Evolutionary conservation across 1,284 basidiomycete genomes (phyloP), one percentile per base, ranked within the genome.

Genomic region (Phellopilus nigrolimitatus): DNA sequence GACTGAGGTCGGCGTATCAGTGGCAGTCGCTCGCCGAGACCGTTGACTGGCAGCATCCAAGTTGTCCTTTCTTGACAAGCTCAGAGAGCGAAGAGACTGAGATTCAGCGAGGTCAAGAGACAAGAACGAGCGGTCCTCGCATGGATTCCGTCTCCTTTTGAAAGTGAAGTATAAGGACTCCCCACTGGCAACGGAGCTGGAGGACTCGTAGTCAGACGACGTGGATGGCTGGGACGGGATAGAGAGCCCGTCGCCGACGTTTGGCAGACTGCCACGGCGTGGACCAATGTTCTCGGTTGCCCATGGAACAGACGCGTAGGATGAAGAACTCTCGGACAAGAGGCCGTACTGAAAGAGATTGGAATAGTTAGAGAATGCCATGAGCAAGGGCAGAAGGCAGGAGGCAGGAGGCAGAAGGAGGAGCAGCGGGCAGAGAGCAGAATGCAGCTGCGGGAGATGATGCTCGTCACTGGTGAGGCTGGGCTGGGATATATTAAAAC

Each of bases 291-390:
- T 64, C 47, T 64, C 63, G 27, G 64, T 61, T 4, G 66, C 48
- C 53, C 53, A 51, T 22, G 54, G 66, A n/a, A 65, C 60, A 19
- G 64, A 53, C 19, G 65, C 60, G 27, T 64, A 66, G 22, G 69
- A 59, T 12, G 64, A 62, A 2, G 64, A 61, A 42, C 24, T 58
- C 45, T 63, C 69, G 27, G 71, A 73, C 53, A 77, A 65, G 17
- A 82, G 70, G 47, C 79, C 79, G n/a, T 76, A 76, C 7, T 74
- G 79, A 72, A 82, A 81, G 64, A 82, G 77, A 25, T 76, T 70
- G 1, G 78, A 80, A 59, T 82, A 81, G 55, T 68, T 64, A 1
- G 64, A 62, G 51, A 68, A 50, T 47, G 46, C 40, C 51, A 34
- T 30, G 47, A 15, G n/a, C n/a, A n/a, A n/a, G n/a, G n/a, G n/a